Conservation (phyloP, 495 filamentous ascomycete genomes). For the Penicillium psychrofluorescens region DNA sequence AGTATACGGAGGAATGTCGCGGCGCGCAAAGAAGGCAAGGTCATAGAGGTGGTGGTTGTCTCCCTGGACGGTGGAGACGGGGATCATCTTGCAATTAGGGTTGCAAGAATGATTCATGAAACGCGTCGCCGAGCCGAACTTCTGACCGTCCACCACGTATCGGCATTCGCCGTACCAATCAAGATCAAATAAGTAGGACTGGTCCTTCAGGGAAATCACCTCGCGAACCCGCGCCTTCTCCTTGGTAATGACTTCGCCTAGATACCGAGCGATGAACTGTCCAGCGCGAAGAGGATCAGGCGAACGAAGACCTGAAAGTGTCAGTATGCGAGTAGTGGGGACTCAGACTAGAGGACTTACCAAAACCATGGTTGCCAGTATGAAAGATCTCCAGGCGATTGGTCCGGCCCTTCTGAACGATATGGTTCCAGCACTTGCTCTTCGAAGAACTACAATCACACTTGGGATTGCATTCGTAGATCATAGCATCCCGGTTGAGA, state of each 20-base stretch:
- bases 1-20: slow-evolving; percentile 57
- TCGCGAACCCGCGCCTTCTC: slow-evolving; percentile 62
- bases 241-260: slow-evolving; percentile 78
- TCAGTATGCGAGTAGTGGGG: no score
- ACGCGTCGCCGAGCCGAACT: slow-evolving; percentile 47
- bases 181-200: slow-evolving; percentile 73
- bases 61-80: slow-evolving; percentile 66
- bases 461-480: slow-evolving; percentile 74
- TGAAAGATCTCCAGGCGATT: slow-evolving; percentile 78
- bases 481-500: slow-evolving; percentile 33
- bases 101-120: slow-evolving; percentile 67
- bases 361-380: slow-evolving; percentile 73
- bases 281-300: slow-evolving; percentile 60
- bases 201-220: slow-evolving; percentile 23
- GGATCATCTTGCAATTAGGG: slow-evolving; percentile 72
- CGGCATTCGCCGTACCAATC: slow-evolving; percentile 62
- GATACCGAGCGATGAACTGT: slow-evolving; percentile 83
- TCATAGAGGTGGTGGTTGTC: slow-evolving; percentile 73
- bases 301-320: slow-evolving; percentile 67
- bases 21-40: slow-evolving; percentile 74
- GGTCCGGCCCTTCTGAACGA: slow-evolving; percentile 71
- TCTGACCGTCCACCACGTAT: slow-evolving; percentile 51
- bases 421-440: slow-evolving; percentile 71
- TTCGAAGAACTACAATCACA: slow-evolving; percentile 62
- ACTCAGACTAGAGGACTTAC: slow-evolving; percentile 30